phyloP scores from a whole-genome alignment of 768 basidiomycete species.

The Leccinum pellstonianum region DNA sequence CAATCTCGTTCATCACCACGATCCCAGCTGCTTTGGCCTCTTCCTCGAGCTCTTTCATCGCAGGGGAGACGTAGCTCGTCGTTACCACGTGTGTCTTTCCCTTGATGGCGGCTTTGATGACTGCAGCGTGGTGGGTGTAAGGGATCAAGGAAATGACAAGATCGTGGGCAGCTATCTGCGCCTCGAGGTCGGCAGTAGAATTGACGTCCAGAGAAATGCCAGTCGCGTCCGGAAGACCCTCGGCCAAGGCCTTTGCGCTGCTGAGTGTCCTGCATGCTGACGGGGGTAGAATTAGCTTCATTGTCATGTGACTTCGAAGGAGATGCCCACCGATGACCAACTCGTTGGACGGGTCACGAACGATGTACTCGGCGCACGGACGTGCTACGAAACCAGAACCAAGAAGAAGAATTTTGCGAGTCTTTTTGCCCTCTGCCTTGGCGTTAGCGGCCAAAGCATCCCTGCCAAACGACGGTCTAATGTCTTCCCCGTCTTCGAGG shows the following conservation, averaged over 20 bases:
- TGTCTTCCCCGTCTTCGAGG: conserved; percentile 68
- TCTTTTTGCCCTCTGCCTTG: conserved; percentile 51
- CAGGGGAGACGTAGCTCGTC: conserved; percentile 91
- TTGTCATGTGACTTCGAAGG: neutral
- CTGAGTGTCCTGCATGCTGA: conserved; percentile 86
- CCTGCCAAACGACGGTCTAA: conserved; percentile 75
- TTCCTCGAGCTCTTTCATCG: conserved; percentile 83
- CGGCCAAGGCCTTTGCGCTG: conserved; percentile 67
- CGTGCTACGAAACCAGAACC: conserved; percentile 95
- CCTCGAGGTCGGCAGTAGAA: conserved; percentile 68
- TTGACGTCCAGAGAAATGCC: conserved; percentile 83
- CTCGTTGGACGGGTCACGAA: conserved; percentile 73
- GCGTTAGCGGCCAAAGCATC: conserved; percentile 45
- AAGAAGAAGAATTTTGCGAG: conserved; percentile 71
- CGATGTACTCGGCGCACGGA: conserved; percentile 95
- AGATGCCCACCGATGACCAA: conserved; percentile 73
- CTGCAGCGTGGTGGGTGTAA: conserved; percentile 84
- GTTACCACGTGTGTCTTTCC: conserved; percentile 92
- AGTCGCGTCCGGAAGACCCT: conserved; percentile 65
- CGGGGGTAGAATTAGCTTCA: conserved; percentile 2
- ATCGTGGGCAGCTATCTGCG: conserved; percentile 80
- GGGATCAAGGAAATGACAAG: conserved; percentile 97
- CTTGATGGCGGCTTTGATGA: conserved; percentile 85
- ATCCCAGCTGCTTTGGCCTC: conserved; percentile 86
- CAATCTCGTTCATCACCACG: conserved; percentile 96